Conservation (phyloP, 2,329 filamentous ascomycete genomes). For the Grosmannia clavigera region DNA sequence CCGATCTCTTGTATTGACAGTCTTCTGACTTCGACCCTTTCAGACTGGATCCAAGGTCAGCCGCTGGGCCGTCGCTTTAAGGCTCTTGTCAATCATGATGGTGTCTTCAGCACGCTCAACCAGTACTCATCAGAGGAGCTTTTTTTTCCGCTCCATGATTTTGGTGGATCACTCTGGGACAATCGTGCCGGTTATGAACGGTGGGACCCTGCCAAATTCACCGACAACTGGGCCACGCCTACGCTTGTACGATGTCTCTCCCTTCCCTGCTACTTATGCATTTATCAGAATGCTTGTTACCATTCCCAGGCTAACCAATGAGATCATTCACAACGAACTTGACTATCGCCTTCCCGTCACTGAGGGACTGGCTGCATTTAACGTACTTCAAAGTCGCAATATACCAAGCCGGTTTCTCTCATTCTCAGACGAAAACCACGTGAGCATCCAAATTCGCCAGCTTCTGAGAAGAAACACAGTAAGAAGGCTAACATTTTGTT, state of each 20-base stretch:
- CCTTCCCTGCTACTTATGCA: background rate
- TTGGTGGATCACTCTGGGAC: constrained; percentile 49
- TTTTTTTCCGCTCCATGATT: constrained; percentile 59
- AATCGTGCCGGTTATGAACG: constrained; percentile 51
- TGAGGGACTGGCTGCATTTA: constrained; percentile 77
- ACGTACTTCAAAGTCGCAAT: constrained; percentile 63
- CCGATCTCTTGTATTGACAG: background rate
- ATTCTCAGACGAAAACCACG: constrained; percentile 64
- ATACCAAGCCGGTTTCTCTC: constrained; percentile 68
- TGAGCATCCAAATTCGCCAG: constrained; percentile 19
- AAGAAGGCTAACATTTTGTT: background rate
- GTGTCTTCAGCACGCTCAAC: constrained; percentile 61
- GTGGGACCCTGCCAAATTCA: constrained; percentile 55
- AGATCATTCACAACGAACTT: constrained; percentile 69
- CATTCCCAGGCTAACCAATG: background rate
- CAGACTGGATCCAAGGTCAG: constrained; percentile 82
- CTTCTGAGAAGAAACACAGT: background rate
- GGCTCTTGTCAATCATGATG: constrained; percentile 79
- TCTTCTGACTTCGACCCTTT: background rate
- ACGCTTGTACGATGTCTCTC: constrained; percentile 49
- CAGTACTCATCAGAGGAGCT: constrained; percentile 55
- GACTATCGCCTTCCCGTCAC: constrained; percentile 81
- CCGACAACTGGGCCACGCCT: constrained; percentile 69
- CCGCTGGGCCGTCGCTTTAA: constrained; percentile 73
- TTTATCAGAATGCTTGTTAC: background rate